Conservation (phyloP, 306 rosid genomes). For the Cicer chorassanicum region DNA sequence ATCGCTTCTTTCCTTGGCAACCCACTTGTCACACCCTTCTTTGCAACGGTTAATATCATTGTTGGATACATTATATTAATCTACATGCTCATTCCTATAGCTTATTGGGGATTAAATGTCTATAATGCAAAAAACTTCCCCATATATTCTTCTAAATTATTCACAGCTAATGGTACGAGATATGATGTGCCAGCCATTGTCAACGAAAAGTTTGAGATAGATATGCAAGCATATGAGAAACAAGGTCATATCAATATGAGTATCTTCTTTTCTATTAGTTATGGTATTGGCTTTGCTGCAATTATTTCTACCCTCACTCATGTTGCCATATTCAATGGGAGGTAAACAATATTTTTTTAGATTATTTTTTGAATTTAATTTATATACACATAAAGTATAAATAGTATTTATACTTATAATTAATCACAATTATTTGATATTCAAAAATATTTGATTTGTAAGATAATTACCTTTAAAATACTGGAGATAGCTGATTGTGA, state of each 20-base stretch:
- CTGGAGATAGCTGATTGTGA: too few relatives aligned
- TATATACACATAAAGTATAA: too few relatives aligned
- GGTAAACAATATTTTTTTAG: conserved; percentile 14
- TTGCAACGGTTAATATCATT: conserved; percentile 55
- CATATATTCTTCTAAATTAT: conserved; percentile 57
- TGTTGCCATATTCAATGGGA: conserved; percentile 69
- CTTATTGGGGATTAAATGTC: conserved; percentile 64
- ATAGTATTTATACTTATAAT: too few relatives aligned
- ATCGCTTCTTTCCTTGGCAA: conserved; percentile 59
- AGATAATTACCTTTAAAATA: too few relatives aligned
- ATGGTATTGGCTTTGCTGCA: conserved; percentile 74
- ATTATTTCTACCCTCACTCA: conserved; percentile 64
- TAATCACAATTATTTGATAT: too few relatives aligned
- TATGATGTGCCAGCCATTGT: conserved; percentile 63
- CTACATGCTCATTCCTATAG: conserved; percentile 54
- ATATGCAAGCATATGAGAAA: conserved; percentile 50
- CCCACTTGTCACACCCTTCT: conserved; percentile 68
- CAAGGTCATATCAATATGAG: conserved; percentile 62
- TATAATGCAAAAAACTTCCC: conserved; percentile 67
- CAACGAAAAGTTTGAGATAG: conserved; percentile 61
- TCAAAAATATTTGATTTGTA: too few relatives aligned
- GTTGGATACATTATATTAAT: conserved; percentile 57
- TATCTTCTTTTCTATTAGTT: conserved; percentile 55
- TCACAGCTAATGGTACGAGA: conserved; percentile 44
- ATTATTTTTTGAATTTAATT: too few relatives aligned